phyloP scores from a whole-genome alignment of 2,329 filamentous ascomycete genomes.

The Bertia moriformis region DNA sequence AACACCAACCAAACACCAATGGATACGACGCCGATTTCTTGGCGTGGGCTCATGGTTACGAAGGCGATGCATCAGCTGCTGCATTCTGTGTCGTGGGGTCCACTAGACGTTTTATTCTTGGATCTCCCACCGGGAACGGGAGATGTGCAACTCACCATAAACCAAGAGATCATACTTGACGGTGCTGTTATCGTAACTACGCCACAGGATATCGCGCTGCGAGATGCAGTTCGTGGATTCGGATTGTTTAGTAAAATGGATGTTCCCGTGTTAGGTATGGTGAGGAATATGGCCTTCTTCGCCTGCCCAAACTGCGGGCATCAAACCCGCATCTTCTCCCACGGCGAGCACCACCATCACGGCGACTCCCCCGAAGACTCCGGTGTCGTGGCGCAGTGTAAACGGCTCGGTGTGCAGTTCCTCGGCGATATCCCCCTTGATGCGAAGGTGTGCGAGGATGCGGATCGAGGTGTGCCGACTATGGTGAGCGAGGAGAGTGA shows the following conservation, averaged over 20 bases:
- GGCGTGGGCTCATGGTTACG: conserved; percentile 94
- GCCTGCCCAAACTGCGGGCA: conserved; percentile 63
- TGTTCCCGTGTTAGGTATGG: conserved; percentile 69
- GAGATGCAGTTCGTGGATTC: conserved; percentile 82
- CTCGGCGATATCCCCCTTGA: conserved; percentile 83
- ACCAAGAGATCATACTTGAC: conserved; percentile 80
- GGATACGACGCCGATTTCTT: conserved; percentile 71
- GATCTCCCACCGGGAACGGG: conserved; percentile 90
- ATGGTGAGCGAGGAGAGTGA: conserved; percentile 67
- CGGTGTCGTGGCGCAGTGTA: conserved; percentile 52
- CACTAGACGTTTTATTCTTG: conserved; percentile 73
- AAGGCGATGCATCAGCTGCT: conserved; percentile 91
- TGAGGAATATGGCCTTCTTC: conserved; percentile 85
- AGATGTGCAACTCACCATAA: conserved; percentile 92
- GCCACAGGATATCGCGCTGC: conserved; percentile 80
- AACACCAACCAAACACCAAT: conserved; percentile 16
- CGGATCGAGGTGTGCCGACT: conserved; percentile 74
- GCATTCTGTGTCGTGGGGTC: conserved; percentile 88
- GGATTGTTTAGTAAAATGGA: conserved; percentile 82
- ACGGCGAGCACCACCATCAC: conserved; percentile 27
- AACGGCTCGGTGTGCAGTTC: conserved; percentile 60
- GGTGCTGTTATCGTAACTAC: conserved; percentile 82
- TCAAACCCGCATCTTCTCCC: conserved; percentile 64
- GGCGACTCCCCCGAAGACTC: background rate
- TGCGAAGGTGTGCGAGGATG: conserved; percentile 72